Evolutionary conservation across 1,284 basidiomycete genomes (phyloP).

Genomic region (Ceratobasidium sp.): DNA sequence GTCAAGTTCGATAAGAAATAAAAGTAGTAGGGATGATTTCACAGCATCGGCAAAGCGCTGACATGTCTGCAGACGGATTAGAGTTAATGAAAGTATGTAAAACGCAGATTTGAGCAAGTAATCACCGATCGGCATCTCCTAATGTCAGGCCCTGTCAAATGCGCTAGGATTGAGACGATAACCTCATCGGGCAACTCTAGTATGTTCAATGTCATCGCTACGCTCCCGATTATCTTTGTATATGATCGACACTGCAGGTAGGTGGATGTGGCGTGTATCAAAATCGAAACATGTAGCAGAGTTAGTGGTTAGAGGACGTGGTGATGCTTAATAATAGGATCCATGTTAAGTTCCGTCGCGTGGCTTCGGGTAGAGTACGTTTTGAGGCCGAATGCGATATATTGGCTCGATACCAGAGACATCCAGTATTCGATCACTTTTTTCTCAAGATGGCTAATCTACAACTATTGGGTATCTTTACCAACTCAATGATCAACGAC

Average conservation of each 20-base stretch:
- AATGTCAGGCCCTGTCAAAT: constrained; percentile 6
- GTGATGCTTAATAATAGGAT: background rate
- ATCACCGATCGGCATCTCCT: constrained; percentile 1
- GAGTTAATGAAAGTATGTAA: background rate
- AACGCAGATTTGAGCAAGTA: background rate
- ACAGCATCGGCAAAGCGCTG: background rate
- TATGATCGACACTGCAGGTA: no score
- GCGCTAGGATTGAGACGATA: background rate
- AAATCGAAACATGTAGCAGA: no score
- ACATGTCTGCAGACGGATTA: background rate
- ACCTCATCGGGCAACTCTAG: background rate
- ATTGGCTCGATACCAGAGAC: no score
- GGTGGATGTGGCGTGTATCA: no score
- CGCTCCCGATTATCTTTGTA: background rate
- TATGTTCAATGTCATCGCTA: background rate
- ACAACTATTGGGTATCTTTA: no score
- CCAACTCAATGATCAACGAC: constrained; percentile 5
- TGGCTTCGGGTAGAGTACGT: no score
- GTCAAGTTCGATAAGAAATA: constrained; percentile 15
- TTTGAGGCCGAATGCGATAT: no score
- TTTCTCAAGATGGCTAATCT: no score
- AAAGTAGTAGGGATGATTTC: background rate
- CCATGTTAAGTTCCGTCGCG: no score
- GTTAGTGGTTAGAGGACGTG: no score
- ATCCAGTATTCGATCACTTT: no score